A percentile compares a stretch with the other conserved stretches of the same genome.
Conservation (phyloP, 1,284 basidiomycete species). For the Fistulinella cinereoalba region DNA sequence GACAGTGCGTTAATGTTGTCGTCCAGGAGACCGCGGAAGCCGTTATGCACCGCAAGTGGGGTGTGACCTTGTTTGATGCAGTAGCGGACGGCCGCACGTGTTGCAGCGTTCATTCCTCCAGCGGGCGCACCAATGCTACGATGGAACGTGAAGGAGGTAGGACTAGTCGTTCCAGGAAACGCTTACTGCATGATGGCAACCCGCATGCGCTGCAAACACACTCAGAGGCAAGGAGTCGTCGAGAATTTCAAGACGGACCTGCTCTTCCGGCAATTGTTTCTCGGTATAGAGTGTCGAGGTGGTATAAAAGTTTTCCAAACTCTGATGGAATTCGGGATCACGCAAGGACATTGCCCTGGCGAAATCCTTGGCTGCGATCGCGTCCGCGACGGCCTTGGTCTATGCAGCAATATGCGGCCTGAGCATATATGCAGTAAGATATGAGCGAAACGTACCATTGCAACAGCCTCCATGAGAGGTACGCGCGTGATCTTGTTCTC, state of each 20-base stretch:
- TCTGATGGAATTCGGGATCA: constrained; percentile 91
- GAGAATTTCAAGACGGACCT: constrained; percentile 41
- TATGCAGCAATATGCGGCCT: constrained; percentile 34
- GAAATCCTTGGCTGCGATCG: constrained; percentile 85
- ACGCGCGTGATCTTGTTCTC: constrained; percentile 96
- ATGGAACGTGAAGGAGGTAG: constrained; percentile 1
- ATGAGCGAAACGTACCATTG: constrained; percentile 52
- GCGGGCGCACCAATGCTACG: constrained; percentile 91
- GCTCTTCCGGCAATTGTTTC: constrained; percentile 57
- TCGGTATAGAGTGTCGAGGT: constrained; percentile 65
- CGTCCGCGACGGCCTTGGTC: constrained; percentile 84
- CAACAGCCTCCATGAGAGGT: constrained; percentile 90
- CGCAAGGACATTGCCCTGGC: constrained; percentile 83
- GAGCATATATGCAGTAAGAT: constrained; percentile 4
- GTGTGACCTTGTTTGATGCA: constrained; percentile 91
- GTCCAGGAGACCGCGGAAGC: constrained; percentile 91
- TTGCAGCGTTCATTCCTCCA: constrained; percentile 98
- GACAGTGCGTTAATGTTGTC: constrained; percentile 83
- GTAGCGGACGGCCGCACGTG: constrained; percentile 90
- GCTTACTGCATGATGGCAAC: constrained; percentile 92
- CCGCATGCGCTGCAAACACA: constrained; percentile 63
- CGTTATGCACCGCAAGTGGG: constrained; percentile 90
- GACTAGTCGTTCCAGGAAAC: background rate
- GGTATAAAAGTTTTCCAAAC: constrained; percentile 79
- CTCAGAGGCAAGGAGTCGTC: constrained; percentile 9